These are phyloP conservation scores for Blastocystis sp. DNA, from an alignment of 352 stramenopile genomes.

Conservation along the genomic window DNA sequence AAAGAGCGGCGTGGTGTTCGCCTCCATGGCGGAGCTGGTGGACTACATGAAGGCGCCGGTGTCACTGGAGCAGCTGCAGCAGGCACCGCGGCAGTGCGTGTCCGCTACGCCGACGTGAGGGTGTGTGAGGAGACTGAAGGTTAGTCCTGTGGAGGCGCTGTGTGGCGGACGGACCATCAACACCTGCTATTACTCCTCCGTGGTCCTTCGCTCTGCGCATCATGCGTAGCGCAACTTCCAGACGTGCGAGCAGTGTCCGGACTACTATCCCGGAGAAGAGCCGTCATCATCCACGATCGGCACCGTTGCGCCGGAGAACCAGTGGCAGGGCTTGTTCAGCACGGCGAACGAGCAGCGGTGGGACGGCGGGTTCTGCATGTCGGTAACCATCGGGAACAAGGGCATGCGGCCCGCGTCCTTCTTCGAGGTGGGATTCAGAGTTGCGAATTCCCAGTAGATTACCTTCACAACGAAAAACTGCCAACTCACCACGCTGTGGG, in stretches of 20 bases:
- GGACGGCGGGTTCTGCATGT: conserved; percentile 57
- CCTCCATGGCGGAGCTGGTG: conserved; percentile 25
- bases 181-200: conserved; percentile 53
- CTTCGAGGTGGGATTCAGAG: neutral
- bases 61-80: neutral
- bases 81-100: neutral
- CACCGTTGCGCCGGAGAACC: neutral
- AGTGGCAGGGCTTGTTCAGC: conserved; percentile 18
- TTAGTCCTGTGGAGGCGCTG: conserved; percentile 10
- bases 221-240: conserved; percentile 45
- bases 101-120: conserved; percentile 10
- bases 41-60: conserved; percentile 27
- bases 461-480: conserved; percentile 55
- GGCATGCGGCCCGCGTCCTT: neutral
- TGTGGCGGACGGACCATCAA: conserved; percentile 37
- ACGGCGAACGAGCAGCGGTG: conserved; percentile 15
- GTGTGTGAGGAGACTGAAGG: too few relatives aligned
- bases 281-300: conserved; percentile 33
- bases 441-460: neutral
- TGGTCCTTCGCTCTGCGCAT: neutral
- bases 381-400: conserved; percentile 11
- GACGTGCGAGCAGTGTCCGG: conserved; percentile 49
- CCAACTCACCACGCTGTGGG: conserved; percentile 63
- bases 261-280: conserved; percentile 62
- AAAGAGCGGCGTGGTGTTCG: conserved; percentile 29